phyloP scores from a whole-genome alignment of 192 early-diverging fungal genomes.

The Chytriomyces hyalinus region DNA sequence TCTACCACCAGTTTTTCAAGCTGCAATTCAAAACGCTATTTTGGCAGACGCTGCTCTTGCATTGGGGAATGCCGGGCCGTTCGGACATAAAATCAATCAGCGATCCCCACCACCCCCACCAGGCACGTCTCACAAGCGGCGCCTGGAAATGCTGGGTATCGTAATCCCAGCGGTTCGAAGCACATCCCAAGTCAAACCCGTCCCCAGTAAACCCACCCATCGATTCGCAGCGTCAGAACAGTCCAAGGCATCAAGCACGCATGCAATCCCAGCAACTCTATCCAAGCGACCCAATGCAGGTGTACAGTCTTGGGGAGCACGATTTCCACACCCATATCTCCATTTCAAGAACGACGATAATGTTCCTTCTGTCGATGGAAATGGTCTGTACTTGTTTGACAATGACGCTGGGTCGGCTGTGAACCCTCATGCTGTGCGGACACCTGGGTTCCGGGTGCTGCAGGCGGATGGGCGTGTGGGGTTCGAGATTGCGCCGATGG shows the following conservation, averaged over 20 bases:
- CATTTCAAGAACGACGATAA: constrained; percentile 7
- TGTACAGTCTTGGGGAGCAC: constrained; percentile 6
- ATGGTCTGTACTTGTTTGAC: neutral
- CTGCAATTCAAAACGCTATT: neutral
- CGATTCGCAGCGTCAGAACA: neutral
- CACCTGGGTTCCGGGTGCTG: constrained; percentile 30
- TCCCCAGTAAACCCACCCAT: neutral
- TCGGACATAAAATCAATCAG: neutral
- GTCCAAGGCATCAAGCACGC: too few relatives aligned
- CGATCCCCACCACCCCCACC: neutral
- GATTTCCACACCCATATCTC: constrained; percentile 26
- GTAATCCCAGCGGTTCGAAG: neutral
- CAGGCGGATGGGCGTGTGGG: constrained; percentile 29
- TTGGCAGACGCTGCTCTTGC: neutral
- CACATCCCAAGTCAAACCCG: neutral
- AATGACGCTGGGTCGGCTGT: neutral
- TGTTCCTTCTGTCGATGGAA: neutral
- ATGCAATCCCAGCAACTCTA: neutral
- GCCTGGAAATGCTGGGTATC: constrained; percentile 13
- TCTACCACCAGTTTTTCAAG: neutral
- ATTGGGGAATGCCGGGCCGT: neutral
- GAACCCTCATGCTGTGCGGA: neutral
- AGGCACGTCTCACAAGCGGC: constrained; percentile 16
- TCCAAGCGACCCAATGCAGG: neutral
- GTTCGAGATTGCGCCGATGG: constrained; percentile 34